Base-by-base conservation (phyloP, 108 stramenopile species). In the Discostella pseudostelligera region DNA sequence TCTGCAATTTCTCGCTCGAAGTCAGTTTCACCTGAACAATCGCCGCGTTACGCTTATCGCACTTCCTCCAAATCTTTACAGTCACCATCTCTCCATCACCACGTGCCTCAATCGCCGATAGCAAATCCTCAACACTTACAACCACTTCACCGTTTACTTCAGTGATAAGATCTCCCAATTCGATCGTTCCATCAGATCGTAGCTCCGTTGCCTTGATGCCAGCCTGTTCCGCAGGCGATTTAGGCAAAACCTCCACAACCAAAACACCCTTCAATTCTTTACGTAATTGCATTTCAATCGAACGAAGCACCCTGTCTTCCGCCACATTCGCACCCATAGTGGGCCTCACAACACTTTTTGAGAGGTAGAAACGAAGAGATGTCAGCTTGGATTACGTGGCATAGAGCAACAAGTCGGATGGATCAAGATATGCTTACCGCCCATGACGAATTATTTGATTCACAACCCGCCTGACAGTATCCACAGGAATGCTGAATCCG, bases 401-500 rank as follows among this genome's bases (percentile, higher is more conserved):
- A 5, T 5, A 4, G 32, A 32, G 5, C 32, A 32, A 32, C 4
- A 32, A 32, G 5, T 32, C 3, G 5, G 32, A 32, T 32, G 32
- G 32, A 32, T 32, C 32, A 4, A 32, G 32, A 32, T 32, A 4
- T 5, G 32, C 32, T 32, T 32, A 32, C 32, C 78, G 69, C 8
- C 93, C 90, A 51, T 90, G 76, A 12, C 70, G 61, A 53, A 95
- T 92, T 49, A 95, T 76, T 48, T 87, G 80, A 68, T 82, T 89
- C 58, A 88, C 87, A 20, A 90, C 84, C 13, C 83, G 42, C 49
- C 87, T 65, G 8, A 91, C 73, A 11, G 89, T 91, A 66, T 92
- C 90, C 7, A 90, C 86, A 8, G 93, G 93, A 49, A 95, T 92
- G 14, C 88, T 87, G 62, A 95, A 95, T 12, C 94, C 94, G 56